Base-by-base conservation (phyloP, 2,329 filamentous ascomycete genomes). In the Aspergillus bombycis region DNA sequence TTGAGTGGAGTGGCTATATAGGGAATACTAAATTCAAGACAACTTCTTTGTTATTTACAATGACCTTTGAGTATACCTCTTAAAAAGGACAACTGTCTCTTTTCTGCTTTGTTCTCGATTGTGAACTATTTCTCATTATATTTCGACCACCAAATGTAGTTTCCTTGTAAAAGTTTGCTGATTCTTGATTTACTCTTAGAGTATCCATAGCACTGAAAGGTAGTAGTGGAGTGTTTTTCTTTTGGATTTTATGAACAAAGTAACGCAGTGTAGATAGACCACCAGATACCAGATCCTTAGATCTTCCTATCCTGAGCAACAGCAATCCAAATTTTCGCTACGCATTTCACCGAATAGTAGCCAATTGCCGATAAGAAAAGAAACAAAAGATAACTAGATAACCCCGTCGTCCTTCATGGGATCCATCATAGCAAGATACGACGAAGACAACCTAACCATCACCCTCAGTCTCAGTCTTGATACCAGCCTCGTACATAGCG, bases 401-500 rank as follows among this genome's bases (percentile, higher is more conserved):
- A 30, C 16, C 7, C 48, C 4, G 7, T 9, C 6, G 6, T n/a
- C 23, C 28, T 16, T 10, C 14, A 26, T 5, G 16, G 19, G n/a
- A 28, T 1, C 48, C 19, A n/a, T 32, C 19, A n/a, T 16, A 21
- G 19, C 28, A 32, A 52, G 48, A 32, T 19, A 36, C 34, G 14
- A 52, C 21, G 28, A 21, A 9, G 9, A n/a, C 28, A 10, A 34
- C 28, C 19, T 52, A 52, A 52, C 10, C 16, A 34, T n/a, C 48
- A 32, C 11, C 48, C 28, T 52, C 28, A 21, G 10, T 30, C 41
- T 63, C 57, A 14, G n/a, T n/a, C 50, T 64, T 56, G 14, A 60
- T 16, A 38, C n/a, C n/a, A 28, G 52, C 36, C 21, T 41, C n/a
- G 2, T 61, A 61, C 63, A 67, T 62, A 9, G 45, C 63, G 6